Evolutionary conservation across 164 flowering plant genomes (phyloP).

Genomic region (Umbilicus rupestris): DNA sequence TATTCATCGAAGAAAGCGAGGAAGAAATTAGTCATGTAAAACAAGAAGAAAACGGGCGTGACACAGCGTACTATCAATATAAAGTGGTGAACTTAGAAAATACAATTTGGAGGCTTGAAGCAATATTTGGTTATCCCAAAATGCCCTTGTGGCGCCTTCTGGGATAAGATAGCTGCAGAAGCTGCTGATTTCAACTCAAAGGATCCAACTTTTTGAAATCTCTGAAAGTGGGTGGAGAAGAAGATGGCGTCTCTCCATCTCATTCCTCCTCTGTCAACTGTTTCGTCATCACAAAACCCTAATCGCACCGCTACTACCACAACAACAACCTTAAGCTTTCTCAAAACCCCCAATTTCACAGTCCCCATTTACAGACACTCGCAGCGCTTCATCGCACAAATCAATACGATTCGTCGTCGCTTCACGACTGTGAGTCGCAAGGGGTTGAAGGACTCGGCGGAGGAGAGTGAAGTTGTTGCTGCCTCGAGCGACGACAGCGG

Average conservation of each 20-base stretch:
- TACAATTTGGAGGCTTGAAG: no score
- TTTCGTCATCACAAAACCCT: slow-evolving; percentile 14
- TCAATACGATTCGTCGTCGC: slow-evolving; percentile 16
- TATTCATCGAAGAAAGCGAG: no score
- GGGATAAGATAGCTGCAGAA: slow-evolving; percentile 1
- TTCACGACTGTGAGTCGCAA: slow-evolving; percentile 24
- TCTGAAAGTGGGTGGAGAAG: background rate
- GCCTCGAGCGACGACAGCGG: slow-evolving; percentile 31
- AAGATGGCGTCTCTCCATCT: slow-evolving; percentile 25
- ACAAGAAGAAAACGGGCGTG: no score
- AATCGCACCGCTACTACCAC: slow-evolving; percentile 8
- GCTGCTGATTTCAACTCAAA: slow-evolving; percentile 1
- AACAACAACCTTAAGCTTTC: slow-evolving; percentile 5
- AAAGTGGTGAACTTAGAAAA: no score
- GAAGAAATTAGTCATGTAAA: no score
- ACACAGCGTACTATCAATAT: no score
- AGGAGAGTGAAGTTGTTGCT: slow-evolving; percentile 35
- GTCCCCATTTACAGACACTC: slow-evolving; percentile 9
- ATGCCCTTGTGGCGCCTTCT: slow-evolving; percentile 5
- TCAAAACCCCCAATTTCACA: slow-evolving; percentile 16
- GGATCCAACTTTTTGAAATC: background rate
- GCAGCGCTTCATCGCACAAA: slow-evolving; percentile 11
- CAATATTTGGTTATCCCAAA: background rate
- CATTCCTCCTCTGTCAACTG: slow-evolving; percentile 16
- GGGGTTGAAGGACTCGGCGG: slow-evolving; percentile 36